Evolutionary conservation across 2,329 filamentous ascomycete species (phyloP).

Genomic region (Neofusicoccum cordaticola): DNA sequence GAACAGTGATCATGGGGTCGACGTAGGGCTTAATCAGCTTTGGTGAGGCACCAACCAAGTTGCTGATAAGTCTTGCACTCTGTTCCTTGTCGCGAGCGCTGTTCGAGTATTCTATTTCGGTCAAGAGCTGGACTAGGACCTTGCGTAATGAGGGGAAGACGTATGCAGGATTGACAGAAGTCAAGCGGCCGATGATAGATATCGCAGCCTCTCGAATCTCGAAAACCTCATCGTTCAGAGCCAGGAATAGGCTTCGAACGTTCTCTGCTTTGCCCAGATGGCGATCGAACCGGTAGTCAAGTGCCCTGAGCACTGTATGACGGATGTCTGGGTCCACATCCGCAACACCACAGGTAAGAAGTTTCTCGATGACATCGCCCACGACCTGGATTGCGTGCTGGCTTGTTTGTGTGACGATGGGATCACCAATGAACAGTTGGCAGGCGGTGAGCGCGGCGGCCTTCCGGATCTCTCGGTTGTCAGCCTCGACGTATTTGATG

Average conservation of each 20-base stretch:
- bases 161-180: conserved; percentile 89
- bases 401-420: conserved; percentile 96
- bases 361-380: conserved; percentile 93
- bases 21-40: conserved; percentile 94
- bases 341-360: conserved; percentile 90
- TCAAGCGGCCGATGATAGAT: conserved; percentile 90
- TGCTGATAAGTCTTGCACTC: conserved; percentile 86
- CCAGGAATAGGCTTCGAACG: conserved; percentile 90
- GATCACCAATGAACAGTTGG: conserved; percentile 93
- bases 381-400: conserved; percentile 96
- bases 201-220: conserved; percentile 91
- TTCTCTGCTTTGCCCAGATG: conserved; percentile 98
- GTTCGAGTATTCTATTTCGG: conserved; percentile 93
- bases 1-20: conserved; percentile 88
- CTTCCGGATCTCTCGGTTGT: conserved; percentile 88
- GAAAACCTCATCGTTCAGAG: conserved; percentile 92
- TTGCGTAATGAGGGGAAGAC: conserved; percentile 95
- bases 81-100: conserved; percentile 94
- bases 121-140: conserved; percentile 91
- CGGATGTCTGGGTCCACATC: conserved; percentile 86
- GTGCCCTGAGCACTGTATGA: conserved; percentile 78
- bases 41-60: conserved; percentile 90
- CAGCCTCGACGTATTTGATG: conserved; percentile 96
- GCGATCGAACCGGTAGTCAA: conserved; percentile 91
- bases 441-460: conserved; percentile 95